phyloP scores from a whole-genome alignment of 2,329 filamentous ascomycete species.

The Verruconis gallopava region DNA sequence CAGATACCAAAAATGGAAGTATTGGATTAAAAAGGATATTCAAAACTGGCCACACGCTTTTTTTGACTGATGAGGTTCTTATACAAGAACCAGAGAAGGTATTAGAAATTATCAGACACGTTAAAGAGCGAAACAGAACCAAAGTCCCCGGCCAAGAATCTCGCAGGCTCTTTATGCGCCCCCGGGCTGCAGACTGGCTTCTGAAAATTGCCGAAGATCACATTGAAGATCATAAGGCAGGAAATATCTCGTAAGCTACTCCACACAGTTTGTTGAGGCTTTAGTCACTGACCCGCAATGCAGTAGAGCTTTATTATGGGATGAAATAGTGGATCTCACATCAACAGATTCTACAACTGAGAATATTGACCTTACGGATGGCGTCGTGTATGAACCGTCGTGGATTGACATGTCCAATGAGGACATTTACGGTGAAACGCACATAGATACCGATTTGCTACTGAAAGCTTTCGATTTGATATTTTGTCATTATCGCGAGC shows the following conservation, averaged over 20 bases:
- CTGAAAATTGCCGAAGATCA: too few species aligned
- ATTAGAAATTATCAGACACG: not conserved
- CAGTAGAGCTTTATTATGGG: not conserved
- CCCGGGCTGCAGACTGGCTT: not conserved
- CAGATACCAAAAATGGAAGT: too few species aligned
- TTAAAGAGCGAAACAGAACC: not conserved
- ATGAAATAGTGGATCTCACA: not conserved
- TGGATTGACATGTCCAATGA: not conserved
- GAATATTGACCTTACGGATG: not conserved
- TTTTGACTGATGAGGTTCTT: not conserved
- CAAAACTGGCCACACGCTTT: not conserved
- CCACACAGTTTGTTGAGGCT: too few species aligned
- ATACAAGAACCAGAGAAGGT: not conserved
- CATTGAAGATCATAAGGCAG: too few species aligned
- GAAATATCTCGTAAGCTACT: too few species aligned
- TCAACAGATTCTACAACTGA: not conserved
- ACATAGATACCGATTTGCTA: not conserved
- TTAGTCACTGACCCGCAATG: too few species aligned
- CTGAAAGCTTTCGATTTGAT: not conserved
- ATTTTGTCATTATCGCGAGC: not conserved
- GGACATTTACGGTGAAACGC: not conserved
- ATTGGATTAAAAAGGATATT: not conserved
- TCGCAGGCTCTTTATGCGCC: not conserved
- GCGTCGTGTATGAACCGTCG: not conserved
- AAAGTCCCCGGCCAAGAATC: not conserved